Percentiles rank a stretch among this genome's conserved stretches.
These are phyloP conservation scores for Betula pendula DNA, from an alignment of 306 rosid species.

Conservation along the genomic window DNA sequence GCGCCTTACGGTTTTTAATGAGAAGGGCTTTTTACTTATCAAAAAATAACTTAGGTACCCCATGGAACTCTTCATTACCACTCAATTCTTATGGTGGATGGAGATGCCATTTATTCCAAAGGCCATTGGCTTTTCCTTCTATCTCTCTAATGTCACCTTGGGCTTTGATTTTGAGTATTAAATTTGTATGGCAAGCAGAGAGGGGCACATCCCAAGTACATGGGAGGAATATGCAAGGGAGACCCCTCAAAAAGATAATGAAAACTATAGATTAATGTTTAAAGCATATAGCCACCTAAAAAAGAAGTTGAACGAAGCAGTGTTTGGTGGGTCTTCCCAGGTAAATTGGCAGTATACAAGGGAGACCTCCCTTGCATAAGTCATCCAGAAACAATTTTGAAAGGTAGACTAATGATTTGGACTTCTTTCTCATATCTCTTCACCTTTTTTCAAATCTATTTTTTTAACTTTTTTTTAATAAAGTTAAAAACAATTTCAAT, in stretches of 20 bases:
- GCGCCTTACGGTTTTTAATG: no score
- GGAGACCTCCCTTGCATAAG: neutral
- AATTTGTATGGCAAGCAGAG: neutral
- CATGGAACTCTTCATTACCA: neutral
- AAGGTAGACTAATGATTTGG: neutral
- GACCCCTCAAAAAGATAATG: neutral
- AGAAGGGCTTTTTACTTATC: no score
- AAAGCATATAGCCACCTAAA: neutral
- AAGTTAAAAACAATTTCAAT: no score
- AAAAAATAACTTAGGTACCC: neutral
- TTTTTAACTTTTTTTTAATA: no score
- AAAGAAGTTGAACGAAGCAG: neutral
- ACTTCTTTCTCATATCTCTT: neutral
- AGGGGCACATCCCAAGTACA: neutral
- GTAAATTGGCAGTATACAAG: neutral
- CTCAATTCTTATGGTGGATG: neutral
- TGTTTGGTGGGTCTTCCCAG: neutral
- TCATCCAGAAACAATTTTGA: neutral
- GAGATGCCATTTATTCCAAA: neutral
- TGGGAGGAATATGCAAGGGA: neutral
- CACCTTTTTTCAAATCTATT: neutral
- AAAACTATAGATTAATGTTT: neutral
- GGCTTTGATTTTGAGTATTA: neutral
- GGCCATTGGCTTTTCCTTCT: neutral
- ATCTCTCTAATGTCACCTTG: neutral